These are phyloP conservation scores for Vanrija humicola DNA, from an alignment of 1,284 basidiomycete genomes.

Conservation along the genomic window DNA sequence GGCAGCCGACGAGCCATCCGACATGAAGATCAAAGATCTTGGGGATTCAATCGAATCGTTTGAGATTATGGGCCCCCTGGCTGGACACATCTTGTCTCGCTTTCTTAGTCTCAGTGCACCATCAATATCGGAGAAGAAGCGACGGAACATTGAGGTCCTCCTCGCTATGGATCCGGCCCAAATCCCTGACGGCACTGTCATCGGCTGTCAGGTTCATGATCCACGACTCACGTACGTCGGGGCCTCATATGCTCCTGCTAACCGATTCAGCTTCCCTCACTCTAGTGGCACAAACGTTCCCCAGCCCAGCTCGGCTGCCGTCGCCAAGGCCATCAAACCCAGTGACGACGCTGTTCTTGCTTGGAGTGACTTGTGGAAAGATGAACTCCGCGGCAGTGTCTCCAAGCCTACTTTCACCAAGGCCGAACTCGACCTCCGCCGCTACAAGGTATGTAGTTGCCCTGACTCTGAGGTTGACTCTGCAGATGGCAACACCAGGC, in stretches of 20 bases:
- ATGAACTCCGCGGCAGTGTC: constrained; percentile 54
- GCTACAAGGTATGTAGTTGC: constrained; percentile 57
- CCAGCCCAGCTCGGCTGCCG: neutral
- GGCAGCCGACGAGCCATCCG: neutral
- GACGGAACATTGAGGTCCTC: constrained; percentile 65
- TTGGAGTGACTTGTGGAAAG: constrained; percentile 61
- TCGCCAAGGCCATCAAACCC: neutral
- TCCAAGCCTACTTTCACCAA: constrained; percentile 70
- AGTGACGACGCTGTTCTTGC: neutral
- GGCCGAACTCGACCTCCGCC: constrained; percentile 73
- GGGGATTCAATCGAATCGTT: constrained; percentile 69
- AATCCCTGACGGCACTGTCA: constrained; percentile 65
- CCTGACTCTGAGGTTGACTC: neutral
- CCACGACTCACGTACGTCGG: constrained; percentile 52
- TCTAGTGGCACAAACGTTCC: neutral
- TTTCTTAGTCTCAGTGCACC: constrained; percentile 58
- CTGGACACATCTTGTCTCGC: constrained; percentile 71
- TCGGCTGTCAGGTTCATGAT: constrained; percentile 74
- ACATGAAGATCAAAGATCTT: constrained; percentile 64
- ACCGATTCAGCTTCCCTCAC: constrained; percentile 29
- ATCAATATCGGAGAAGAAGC: constrained; percentile 59
- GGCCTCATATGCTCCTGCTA: neutral
- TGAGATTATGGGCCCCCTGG: constrained; percentile 79
- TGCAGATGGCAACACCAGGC: constrained; percentile 70
- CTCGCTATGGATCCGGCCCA: constrained; percentile 60